A percentile compares a stretch with the other conserved stretches of the same genome.
phyloP scores from a whole-genome alignment of 2,329 filamentous ascomycete genomes.

The Aspergillus aculeatus region DNA sequence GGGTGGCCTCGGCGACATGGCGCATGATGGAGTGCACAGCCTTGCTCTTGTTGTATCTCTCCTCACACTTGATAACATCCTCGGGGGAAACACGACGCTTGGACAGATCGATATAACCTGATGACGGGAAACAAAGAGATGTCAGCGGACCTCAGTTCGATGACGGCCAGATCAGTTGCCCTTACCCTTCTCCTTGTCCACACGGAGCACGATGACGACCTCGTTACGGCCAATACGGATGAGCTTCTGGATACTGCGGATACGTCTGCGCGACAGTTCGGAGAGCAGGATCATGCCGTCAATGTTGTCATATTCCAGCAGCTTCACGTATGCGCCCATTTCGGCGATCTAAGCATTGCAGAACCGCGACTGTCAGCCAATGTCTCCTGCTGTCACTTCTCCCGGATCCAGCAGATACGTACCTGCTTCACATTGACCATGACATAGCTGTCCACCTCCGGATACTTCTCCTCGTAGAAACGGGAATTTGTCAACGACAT shows the following conservation, averaged over 20 bases:
- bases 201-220: constrained; percentile 95
- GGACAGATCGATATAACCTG: constrained; percentile 94
- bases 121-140: constrained; percentile 8
- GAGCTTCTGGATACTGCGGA: constrained; percentile 97
- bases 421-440: constrained; percentile 99
- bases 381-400: not conserved
- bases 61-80: constrained; percentile 97
- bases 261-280: constrained; percentile 96
- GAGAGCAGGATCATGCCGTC: constrained; percentile 99
- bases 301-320: constrained; percentile 99
- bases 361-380: constrained; percentile 14
- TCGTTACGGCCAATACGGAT: constrained; percentile 98
- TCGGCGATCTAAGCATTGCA: constrained; percentile 74
- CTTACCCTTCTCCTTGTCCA: constrained; percentile 96
- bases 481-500: constrained; percentile 97
- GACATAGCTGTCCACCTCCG: constrained; percentile 98
- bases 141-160: constrained; percentile 19
- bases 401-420: constrained; percentile 18
- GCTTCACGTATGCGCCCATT: constrained; percentile 99
- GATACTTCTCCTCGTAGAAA: constrained; percentile 97
- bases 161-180: constrained; percentile 3
- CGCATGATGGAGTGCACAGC: constrained; percentile 99
- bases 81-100: constrained; percentile 97
- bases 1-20: constrained; percentile 96
- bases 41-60: constrained; percentile 99